phyloP scores from a whole-genome alignment of 2,329 filamentous ascomycete species.

The Sphaerulina musiva region DNA sequence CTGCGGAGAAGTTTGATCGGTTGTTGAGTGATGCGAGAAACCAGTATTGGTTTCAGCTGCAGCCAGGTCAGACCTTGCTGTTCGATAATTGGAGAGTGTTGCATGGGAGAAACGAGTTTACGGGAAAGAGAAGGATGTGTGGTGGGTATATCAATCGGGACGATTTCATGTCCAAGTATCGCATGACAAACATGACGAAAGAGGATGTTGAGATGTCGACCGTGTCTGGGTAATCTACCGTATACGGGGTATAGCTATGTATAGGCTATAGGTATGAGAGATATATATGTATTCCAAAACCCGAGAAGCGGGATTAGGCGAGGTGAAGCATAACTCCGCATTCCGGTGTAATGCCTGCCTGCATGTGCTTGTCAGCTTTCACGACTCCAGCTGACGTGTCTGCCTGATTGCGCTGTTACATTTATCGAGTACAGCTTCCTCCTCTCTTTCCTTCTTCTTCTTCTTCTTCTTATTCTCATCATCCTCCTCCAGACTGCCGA shows the following conservation, averaged over 20 bases:
- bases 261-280: no score
- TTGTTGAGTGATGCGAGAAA: slow-evolving; percentile 59
- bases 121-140: slow-evolving; percentile 78
- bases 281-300: no score
- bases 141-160: slow-evolving; percentile 82
- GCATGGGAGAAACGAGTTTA: slow-evolving; percentile 78
- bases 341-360: no score
- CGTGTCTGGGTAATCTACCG: slow-evolving; percentile 26
- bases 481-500: neutral
- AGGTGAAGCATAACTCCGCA: no score
- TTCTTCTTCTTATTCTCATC: neutral
- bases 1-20: slow-evolving; percentile 63
- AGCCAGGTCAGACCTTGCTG: slow-evolving; percentile 71
- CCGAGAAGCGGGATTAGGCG: no score
- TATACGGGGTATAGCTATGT: neutral
- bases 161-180: slow-evolving; percentile 71
- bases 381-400: slow-evolving; percentile 3
- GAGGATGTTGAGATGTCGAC: slow-evolving; percentile 31
- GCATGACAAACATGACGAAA: slow-evolving; percentile 57
- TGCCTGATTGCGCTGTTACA: neutral
- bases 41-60: slow-evolving; percentile 74
- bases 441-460: neutral
- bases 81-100: slow-evolving; percentile 96
- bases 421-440: neutral
- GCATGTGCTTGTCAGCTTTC: neutral